These are phyloP conservation scores for Pestalotiopsis sp. DNA, from an alignment of 2,329 filamentous ascomycete species.

Conservation along the genomic window DNA sequence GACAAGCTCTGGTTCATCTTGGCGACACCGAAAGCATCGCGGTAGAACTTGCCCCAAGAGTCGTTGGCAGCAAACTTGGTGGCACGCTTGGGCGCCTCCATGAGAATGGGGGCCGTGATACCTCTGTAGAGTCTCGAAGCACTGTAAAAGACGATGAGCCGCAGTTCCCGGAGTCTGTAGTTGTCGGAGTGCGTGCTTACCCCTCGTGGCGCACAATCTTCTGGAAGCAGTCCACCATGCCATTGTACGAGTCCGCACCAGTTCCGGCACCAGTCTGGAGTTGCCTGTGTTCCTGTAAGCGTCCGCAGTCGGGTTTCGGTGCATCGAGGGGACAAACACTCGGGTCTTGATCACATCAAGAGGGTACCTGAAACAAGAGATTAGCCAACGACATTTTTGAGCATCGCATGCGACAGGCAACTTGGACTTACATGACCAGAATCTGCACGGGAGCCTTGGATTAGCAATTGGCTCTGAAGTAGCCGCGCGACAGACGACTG, in stretches of 20 bases:
- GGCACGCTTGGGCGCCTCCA: constrained; percentile 88
- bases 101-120: constrained; percentile 93
- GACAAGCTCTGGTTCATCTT: constrained; percentile 94
- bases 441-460: constrained; percentile 57
- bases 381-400: constrained; percentile 18
- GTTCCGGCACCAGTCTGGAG: constrained; percentile 75
- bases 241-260: constrained; percentile 86
- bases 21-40: constrained; percentile 77
- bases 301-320: not conserved
- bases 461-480: constrained; percentile 24
- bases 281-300: constrained; percentile 60
- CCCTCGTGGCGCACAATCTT: constrained; percentile 98
- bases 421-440: constrained; percentile 72
- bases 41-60: constrained; percentile 95
- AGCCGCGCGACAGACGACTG: constrained; percentile 40
- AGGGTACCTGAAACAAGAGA: constrained; percentile 74
- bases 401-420: constrained; percentile 16
- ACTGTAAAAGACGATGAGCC: constrained; percentile 44
- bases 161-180: not conserved
- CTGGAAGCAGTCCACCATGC: constrained; percentile 97
- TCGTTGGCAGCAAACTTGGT: constrained; percentile 99
- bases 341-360: constrained; percentile 98
- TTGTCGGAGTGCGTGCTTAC: constrained; percentile 49
- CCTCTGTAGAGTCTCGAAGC: constrained; percentile 92
- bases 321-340: constrained; percentile 65